Evolutionary conservation across 345 rosid species (phyloP).

Genomic region (Combretum micranthum): DNA sequence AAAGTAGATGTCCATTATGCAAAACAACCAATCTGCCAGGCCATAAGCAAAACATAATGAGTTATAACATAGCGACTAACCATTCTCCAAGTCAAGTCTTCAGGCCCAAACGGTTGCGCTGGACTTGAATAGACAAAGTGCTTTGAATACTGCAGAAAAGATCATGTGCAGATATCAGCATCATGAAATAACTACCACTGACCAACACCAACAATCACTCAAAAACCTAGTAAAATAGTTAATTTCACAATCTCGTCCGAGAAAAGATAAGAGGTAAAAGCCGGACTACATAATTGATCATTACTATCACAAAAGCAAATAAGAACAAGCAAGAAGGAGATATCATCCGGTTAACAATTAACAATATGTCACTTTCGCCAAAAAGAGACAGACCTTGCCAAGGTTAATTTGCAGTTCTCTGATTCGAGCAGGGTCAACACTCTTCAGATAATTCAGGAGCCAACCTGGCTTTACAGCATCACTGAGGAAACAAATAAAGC

Average conservation of each 20-base stretch:
- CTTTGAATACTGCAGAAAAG: conserved; percentile 48
- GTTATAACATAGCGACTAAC: conserved; percentile 29
- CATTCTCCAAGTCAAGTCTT: conserved; percentile 97
- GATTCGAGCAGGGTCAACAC: conserved; percentile 41
- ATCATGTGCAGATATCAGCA: background rate
- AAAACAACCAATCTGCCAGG: background rate
- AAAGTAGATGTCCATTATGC: background rate
- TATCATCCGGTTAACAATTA: background rate
- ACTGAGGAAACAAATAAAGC: conserved; percentile 71
- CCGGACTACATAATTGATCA: background rate
- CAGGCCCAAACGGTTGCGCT: conserved; percentile 92
- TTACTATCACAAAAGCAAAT: background rate
- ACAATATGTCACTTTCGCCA: conserved; percentile 1
- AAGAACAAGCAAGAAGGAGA: background rate
- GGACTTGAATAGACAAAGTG: conserved; percentile 89
- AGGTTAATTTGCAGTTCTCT: conserved; percentile 59
- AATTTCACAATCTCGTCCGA: background rate
- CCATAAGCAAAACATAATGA: background rate
- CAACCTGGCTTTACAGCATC: conserved; percentile 80
- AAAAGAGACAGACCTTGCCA: conserved; percentile 55
- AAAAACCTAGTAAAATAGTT: background rate
- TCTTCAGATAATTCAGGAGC: conserved; percentile 57
- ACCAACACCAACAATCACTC: too few relatives aligned
- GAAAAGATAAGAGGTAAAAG: background rate
- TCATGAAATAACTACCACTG: background rate